Evolutionary conservation across 1,139 yeast genomes (phyloP).

Genomic region (Protomyces inouyei): DNA sequence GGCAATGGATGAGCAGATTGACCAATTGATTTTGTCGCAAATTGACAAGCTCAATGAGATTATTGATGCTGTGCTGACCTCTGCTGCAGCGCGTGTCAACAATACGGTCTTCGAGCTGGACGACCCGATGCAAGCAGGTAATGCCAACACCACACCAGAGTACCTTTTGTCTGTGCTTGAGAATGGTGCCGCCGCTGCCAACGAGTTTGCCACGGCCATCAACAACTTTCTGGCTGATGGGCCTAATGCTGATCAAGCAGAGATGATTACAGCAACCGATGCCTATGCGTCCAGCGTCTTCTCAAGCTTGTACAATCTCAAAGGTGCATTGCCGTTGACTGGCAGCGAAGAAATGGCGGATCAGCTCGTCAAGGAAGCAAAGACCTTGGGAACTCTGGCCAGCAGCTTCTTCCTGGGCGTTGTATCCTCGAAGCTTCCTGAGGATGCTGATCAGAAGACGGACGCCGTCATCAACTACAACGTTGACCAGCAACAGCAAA

Average conservation of each 20-base stretch:
- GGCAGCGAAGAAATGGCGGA: slow-evolving; percentile 44
- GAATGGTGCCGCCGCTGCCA: slow-evolving; percentile 63
- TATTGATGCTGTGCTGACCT: slow-evolving; percentile 66
- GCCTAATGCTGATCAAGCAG: slow-evolving; percentile 61
- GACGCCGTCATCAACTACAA: slow-evolving; percentile 74
- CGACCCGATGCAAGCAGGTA: slow-evolving; percentile 80
- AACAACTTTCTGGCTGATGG: slow-evolving; percentile 77
- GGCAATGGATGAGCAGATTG: slow-evolving; percentile 57
- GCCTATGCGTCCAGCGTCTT: slow-evolving; percentile 60
- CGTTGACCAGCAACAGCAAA: slow-evolving; percentile 62
- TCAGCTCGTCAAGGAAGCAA: slow-evolving; percentile 30
- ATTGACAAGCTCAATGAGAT: slow-evolving; percentile 52
- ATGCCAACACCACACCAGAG: slow-evolving; percentile 70
- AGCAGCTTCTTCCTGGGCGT: slow-evolving; percentile 60
- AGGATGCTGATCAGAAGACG: slow-evolving; percentile 61
- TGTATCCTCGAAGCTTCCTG: slow-evolving; percentile 50
- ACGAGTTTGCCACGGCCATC: slow-evolving; percentile 76
- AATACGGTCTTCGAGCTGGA: slow-evolving; percentile 67
- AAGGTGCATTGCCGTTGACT: slow-evolving; percentile 60
- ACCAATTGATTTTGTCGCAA: slow-evolving; percentile 50
- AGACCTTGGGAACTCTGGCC: slow-evolving; percentile 49
- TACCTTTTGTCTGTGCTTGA: slow-evolving; percentile 67
- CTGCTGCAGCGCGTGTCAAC: slow-evolving; percentile 69
- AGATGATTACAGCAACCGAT: slow-evolving; percentile 63
- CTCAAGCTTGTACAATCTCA: slow-evolving; percentile 63